Evolutionary conservation across 2,329 filamentous ascomycete genomes (phyloP).

Genomic region (Fusarium nurragi): DNA sequence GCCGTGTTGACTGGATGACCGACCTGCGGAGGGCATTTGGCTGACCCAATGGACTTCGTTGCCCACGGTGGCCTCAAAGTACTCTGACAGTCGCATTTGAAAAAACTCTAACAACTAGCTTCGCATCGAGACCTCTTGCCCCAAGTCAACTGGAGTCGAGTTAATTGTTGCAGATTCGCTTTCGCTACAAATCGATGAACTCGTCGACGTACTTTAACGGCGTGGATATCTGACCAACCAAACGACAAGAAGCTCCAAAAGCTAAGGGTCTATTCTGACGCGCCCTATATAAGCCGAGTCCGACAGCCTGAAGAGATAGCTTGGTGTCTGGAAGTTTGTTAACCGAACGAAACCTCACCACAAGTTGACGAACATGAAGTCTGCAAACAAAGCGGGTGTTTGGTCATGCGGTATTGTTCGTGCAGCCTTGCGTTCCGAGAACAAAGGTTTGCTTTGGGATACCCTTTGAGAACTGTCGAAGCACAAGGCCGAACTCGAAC

Average conservation of each 20-base stretch:
- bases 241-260: neutral
- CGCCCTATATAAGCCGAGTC: neutral
- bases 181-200: neutral
- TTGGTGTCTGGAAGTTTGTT: neutral
- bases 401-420: neutral
- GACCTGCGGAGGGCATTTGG: slow-evolving; percentile 11
- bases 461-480: neutral
- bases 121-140: neutral
- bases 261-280: neutral
- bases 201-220: neutral
- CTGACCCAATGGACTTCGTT: slow-evolving; percentile 1
- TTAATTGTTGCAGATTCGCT: neutral
- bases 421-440: neutral
- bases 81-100: neutral
- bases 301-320: neutral
- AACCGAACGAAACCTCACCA: neutral
- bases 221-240: neutral
- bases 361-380: neutral
- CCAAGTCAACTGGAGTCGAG: neutral
- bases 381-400: neutral
- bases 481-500: slow-evolving; percentile 1
- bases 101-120: neutral
- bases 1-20: slow-evolving; percentile 37
- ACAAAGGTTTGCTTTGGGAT: slow-evolving; percentile 7
- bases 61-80: slow-evolving; percentile 1